Evolutionary conservation across 2,329 filamentous ascomycete genomes (phyloP).

Genomic region (Cladosporium phlei): DNA sequence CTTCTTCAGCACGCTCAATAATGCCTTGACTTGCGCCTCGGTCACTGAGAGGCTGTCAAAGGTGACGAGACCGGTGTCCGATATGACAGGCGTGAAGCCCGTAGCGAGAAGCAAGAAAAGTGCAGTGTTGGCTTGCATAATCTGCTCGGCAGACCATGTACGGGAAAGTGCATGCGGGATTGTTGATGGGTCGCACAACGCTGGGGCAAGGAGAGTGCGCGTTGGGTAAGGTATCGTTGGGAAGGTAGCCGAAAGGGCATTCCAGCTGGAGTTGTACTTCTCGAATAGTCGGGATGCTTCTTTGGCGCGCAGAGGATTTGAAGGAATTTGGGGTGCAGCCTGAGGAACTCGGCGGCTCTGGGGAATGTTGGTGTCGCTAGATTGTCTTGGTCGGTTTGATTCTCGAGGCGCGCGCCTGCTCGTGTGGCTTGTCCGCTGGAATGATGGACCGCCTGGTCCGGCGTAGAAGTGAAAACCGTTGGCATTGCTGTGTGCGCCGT

Average conservation of each 20-base stretch:
- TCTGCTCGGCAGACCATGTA: constrained; percentile 29
- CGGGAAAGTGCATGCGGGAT: constrained; percentile 24
- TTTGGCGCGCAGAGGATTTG: constrained; percentile 22
- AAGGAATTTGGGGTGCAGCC: constrained; percentile 18
- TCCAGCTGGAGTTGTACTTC: constrained; percentile 28
- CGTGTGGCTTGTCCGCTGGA: not conserved
- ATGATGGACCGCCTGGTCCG: not conserved
- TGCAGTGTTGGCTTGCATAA: constrained; percentile 31
- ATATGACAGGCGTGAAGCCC: constrained; percentile 18
- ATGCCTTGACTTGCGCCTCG: constrained; percentile 21
- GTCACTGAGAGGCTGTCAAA: constrained; percentile 22
- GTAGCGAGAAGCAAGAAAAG: constrained; percentile 29
- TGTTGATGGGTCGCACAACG: constrained; percentile 22
- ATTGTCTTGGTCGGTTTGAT: constrained; percentile 16
- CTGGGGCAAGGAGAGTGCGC: constrained; percentile 24
- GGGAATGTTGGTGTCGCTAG: constrained; percentile 5
- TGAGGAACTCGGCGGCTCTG: constrained; percentile 12
- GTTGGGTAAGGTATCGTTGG: constrained; percentile 29
- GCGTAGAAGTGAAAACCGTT: constrained; percentile 4
- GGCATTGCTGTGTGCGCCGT: not conserved
- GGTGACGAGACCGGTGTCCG: constrained; percentile 15
- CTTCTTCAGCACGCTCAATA: constrained; percentile 29
- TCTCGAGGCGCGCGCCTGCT: not conserved
- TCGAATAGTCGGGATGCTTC: constrained; percentile 27
- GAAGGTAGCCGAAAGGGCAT: constrained; percentile 20